These are phyloP conservation scores for Rhizopogon rudus DNA, from an alignment of 768 basidiomycete species.

Conservation along the genomic window DNA sequence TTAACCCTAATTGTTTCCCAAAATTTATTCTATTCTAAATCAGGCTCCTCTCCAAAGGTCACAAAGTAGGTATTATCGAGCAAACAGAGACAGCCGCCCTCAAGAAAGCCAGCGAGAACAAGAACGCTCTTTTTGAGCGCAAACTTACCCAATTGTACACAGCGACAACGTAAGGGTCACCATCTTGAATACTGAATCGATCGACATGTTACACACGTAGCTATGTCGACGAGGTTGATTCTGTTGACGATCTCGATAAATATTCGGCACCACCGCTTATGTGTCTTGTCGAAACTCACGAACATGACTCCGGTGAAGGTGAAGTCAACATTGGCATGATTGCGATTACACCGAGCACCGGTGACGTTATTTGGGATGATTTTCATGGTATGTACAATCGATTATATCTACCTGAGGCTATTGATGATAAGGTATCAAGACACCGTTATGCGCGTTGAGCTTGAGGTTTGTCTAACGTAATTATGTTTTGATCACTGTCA, in stretches of 20 bases:
- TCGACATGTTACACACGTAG: slow-evolving; percentile 33
- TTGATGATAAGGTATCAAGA: slow-evolving; percentile 38
- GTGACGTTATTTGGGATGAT: slow-evolving; percentile 91
- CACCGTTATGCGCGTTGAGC: slow-evolving; percentile 78
- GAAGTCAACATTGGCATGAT: slow-evolving; percentile 64
- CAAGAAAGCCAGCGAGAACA: slow-evolving; percentile 77
- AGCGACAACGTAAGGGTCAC: slow-evolving; percentile 66
- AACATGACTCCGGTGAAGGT: slow-evolving; percentile 13
- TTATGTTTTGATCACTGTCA: background rate
- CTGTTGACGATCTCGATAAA: slow-evolving; percentile 55
- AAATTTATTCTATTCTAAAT: background rate
- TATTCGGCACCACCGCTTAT: slow-evolving; percentile 63
- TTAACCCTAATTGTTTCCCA: background rate
- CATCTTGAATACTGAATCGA: slow-evolving; percentile 1
- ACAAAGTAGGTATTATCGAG: slow-evolving; percentile 79
- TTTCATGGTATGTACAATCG: slow-evolving; percentile 58
- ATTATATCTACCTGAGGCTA: background rate
- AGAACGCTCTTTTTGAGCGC: slow-evolving; percentile 68
- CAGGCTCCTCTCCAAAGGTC: slow-evolving; percentile 71
- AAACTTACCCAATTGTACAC: slow-evolving; percentile 79
- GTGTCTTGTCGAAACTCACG: slow-evolving; percentile 55
- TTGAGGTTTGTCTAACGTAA: slow-evolving; percentile 55
- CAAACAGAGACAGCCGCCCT: slow-evolving; percentile 87
- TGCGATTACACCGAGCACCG: slow-evolving; percentile 79
- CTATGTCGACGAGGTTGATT: slow-evolving; percentile 77